These are phyloP conservation scores for Elymus sibiricus DNA, from an alignment of 176 grass and related monocot species.

Conservation along the genomic window DNA sequence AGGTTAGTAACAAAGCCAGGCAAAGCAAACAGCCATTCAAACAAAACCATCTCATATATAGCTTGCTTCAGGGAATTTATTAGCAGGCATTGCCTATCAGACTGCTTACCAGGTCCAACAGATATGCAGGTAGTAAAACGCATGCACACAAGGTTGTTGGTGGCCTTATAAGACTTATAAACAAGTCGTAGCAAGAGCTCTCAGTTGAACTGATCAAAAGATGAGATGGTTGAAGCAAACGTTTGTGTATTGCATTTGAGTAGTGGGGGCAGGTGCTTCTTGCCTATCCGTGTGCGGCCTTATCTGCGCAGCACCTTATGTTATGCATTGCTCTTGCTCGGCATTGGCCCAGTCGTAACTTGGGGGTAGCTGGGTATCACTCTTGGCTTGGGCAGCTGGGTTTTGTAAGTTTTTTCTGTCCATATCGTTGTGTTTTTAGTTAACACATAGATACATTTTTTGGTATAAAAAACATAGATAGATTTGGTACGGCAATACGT, in stretches of 20 bases:
- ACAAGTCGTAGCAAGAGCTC: background rate
- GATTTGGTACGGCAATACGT: background rate
- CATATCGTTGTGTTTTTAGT: background rate
- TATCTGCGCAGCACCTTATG: background rate
- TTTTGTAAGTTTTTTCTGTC: background rate
- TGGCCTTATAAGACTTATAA: conserved; percentile 11
- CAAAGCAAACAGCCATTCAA: conserved; percentile 19
- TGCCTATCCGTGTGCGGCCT: background rate
- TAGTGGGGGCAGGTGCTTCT: conserved; percentile 11
- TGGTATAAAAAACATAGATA: background rate
- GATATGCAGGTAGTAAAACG: conserved; percentile 3
- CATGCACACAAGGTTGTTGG: background rate
- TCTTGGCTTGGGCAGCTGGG: background rate
- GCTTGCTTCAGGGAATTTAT: conserved; percentile 1
- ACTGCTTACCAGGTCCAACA: conserved; percentile 27
- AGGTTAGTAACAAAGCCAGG: conserved; percentile 16
- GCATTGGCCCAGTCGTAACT: conserved; percentile 29
- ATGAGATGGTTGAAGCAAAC: background rate
- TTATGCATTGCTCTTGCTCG: background rate
- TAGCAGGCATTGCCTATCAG: background rate
- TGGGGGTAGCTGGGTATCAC: background rate
- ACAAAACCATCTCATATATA: conserved; percentile 18
- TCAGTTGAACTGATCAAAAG: conserved; percentile 42
- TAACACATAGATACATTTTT: background rate
- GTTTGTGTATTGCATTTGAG: background rate